Conservation (phyloP, 352 stramenopile species). For the Saprolegnia diclina region DNA sequence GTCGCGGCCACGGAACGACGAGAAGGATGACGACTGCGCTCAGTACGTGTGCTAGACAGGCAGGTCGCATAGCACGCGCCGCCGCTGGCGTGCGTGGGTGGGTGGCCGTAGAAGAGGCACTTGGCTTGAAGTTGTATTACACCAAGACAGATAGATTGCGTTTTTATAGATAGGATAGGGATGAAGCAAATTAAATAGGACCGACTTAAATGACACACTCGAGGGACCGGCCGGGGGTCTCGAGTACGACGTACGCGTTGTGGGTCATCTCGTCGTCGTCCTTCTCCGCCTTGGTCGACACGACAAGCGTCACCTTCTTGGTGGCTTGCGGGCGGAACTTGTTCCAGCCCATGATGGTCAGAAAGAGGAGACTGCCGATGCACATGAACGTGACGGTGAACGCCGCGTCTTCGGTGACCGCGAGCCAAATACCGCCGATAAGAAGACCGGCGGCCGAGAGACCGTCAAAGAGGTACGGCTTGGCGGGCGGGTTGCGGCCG, state of each 20-base stretch:
- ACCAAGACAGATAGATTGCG: too few species aligned
- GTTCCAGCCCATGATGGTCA: slow-evolving; percentile 9
- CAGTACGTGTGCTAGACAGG: too few species aligned
- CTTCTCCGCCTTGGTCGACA: neutral
- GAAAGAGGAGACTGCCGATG: neutral
- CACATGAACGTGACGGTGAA: neutral
- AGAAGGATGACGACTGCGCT: too few species aligned
- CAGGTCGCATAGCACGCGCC: too few species aligned
- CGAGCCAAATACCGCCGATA: neutral
- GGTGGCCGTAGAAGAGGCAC: too few species aligned
- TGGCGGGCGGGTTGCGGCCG: neutral
- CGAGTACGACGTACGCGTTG: slow-evolving; percentile 10
- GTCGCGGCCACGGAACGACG: too few species aligned
- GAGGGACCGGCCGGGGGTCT: slow-evolving; percentile 5
- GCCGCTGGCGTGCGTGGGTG: too few species aligned
- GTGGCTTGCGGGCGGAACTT: neutral
- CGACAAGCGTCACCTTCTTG: slow-evolving; percentile 11
- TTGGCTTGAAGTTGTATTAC: too few species aligned
- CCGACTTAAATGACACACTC: slow-evolving; percentile 11
- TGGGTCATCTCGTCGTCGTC: slow-evolving; percentile 1
- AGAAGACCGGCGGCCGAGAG: neutral
- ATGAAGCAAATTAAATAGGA: neutral
- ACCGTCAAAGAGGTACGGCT: neutral
- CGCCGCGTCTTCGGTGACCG: neutral
- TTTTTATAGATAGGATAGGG: slow-evolving; percentile 5